phyloP scores from a whole-genome alignment of 352 stramenopile species.

The Globisporangium lucens region DNA sequence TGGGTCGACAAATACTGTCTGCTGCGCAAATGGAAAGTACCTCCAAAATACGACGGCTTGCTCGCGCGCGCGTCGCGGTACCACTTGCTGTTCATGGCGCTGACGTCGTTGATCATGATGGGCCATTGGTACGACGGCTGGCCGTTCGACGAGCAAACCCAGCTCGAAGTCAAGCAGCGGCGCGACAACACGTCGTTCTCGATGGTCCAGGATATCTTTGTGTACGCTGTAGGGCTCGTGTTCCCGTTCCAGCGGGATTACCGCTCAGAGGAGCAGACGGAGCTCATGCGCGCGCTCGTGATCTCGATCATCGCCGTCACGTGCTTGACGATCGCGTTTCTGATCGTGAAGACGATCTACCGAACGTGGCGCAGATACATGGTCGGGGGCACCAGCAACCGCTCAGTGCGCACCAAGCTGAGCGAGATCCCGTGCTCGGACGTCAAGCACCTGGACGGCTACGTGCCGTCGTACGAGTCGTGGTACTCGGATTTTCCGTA shows the following conservation, averaged over 20 bases:
- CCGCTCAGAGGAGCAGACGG: slow-evolving; percentile 26
- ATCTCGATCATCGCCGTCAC: slow-evolving; percentile 41
- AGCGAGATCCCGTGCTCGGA: slow-evolving; percentile 44
- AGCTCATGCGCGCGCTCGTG: slow-evolving; percentile 43
- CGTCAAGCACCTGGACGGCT: slow-evolving; percentile 49
- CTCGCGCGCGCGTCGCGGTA: slow-evolving; percentile 61
- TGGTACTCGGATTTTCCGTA: slow-evolving; percentile 71
- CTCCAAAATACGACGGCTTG: slow-evolving; percentile 54
- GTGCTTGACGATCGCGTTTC: slow-evolving; percentile 26
- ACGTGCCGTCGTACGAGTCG: slow-evolving; percentile 63
- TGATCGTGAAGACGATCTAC: slow-evolving; percentile 33
- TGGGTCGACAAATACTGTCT: slow-evolving; percentile 85
- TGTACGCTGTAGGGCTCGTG: slow-evolving; percentile 40
- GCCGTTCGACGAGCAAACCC: slow-evolving; percentile 53
- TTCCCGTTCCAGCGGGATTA: slow-evolving; percentile 54
- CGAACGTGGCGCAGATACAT: slow-evolving; percentile 39
- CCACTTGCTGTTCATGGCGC: slow-evolving; percentile 58
- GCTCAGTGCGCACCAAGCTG: slow-evolving; percentile 24
- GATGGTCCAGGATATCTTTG: slow-evolving; percentile 22
- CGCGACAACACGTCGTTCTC: slow-evolving; percentile 15
- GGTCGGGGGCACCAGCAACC: slow-evolving; percentile 26
- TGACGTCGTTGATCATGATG: slow-evolving; percentile 73
- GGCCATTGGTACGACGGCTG: slow-evolving; percentile 79
- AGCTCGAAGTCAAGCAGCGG: slow-evolving; percentile 28
- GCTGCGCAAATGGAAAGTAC: slow-evolving; percentile 70